These are phyloP conservation scores for Chaetomium olivaceum DNA, from an alignment of 2,329 filamentous ascomycete species.

Conservation along the genomic window DNA sequence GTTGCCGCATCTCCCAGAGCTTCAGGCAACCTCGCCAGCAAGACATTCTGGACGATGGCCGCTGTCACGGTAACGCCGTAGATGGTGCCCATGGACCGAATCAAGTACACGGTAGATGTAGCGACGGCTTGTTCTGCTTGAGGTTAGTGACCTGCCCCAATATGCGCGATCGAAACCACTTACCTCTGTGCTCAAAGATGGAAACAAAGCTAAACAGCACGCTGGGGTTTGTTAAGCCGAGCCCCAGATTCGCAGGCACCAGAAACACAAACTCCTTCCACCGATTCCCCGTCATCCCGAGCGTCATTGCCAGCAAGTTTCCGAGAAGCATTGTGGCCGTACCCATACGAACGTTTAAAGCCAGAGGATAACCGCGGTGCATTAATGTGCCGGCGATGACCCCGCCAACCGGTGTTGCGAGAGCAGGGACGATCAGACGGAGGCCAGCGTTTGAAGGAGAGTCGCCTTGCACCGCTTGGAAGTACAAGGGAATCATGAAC, in stretches of 20 bases:
- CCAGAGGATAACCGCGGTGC: slow-evolving; percentile 47
- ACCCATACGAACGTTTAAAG: slow-evolving; percentile 52
- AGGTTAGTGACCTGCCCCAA: not conserved
- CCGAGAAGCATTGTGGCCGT: slow-evolving; percentile 53
- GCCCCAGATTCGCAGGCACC: slow-evolving; percentile 59
- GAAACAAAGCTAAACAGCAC: slow-evolving; percentile 64
- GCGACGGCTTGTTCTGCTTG: slow-evolving; percentile 63
- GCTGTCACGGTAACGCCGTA: slow-evolving; percentile 66
- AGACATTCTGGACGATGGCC: slow-evolving; percentile 62
- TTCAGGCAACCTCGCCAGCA: slow-evolving; percentile 53
- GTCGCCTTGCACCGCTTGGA: slow-evolving; percentile 65
- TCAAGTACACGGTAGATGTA: slow-evolving; percentile 63
- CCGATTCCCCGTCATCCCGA: slow-evolving; percentile 42
- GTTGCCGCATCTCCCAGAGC: slow-evolving; percentile 47
- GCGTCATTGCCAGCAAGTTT: slow-evolving; percentile 53
- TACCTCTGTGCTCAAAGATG: slow-evolving; percentile 62
- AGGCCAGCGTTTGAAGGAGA: slow-evolving; percentile 64
- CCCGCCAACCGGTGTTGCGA: slow-evolving; percentile 59
- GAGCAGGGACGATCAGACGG: slow-evolving; percentile 62
- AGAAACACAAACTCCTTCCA: slow-evolving; percentile 60
- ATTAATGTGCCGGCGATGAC: slow-evolving; percentile 60
- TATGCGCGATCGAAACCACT: slow-evolving; percentile 25
- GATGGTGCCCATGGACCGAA: slow-evolving; percentile 63
- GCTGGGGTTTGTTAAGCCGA: slow-evolving; percentile 60
- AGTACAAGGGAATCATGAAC: slow-evolving; percentile 71